Evolutionary conservation across 2,329 filamentous ascomycete genomes (phyloP), one percentile per base, ranked within the genome.

Genomic region (Geoglossum cookeanum): DNA sequence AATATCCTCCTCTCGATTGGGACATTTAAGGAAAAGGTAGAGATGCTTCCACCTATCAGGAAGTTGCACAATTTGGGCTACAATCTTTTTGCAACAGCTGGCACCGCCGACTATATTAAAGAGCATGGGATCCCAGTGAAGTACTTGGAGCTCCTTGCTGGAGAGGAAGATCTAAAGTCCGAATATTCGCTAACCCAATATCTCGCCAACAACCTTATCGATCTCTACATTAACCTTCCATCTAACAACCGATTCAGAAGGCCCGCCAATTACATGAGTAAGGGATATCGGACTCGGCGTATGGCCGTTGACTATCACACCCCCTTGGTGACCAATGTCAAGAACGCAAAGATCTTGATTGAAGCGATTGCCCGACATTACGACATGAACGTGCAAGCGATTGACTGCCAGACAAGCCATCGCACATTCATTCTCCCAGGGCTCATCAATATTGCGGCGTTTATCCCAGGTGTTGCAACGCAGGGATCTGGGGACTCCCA

Each of bases 261-360:
- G 63, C 92, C 92, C 35, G 92, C 92, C 65, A 98, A 89, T 75
- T 98, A 97, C 73, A 94, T 98, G 84, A 94, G 87, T 71, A 92
- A 92, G 74, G 92, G 92, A 60, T 98, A 98, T 74, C 85, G 87
- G 67, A 97, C 92, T 58, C 83, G 92, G 69, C 84, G 92, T 70
- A 96, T 98, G 90, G 92, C 92, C 39, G 92, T 98, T 47, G 92
- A 96, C 71, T 87, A 96, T 73, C 91, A 97, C 73, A 94, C 92
- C 57, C 92, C 92, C 59, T 75, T 98, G 60, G 91, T 98, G 17
- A 98, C 92, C 57, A 98, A 98, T 65, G 92, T 98, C 70, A 98
- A 98, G 79, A 97, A 96, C 68, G 92, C 92, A 59, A 98, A 97
- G 78, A 87, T 98, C 59, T 74, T 98, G 55, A 84, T 98, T 56